These are phyloP conservation scores for Suhomyces wounanorum DNA, from an alignment of 1,139 yeast genomes.

Conservation along the genomic window DNA sequence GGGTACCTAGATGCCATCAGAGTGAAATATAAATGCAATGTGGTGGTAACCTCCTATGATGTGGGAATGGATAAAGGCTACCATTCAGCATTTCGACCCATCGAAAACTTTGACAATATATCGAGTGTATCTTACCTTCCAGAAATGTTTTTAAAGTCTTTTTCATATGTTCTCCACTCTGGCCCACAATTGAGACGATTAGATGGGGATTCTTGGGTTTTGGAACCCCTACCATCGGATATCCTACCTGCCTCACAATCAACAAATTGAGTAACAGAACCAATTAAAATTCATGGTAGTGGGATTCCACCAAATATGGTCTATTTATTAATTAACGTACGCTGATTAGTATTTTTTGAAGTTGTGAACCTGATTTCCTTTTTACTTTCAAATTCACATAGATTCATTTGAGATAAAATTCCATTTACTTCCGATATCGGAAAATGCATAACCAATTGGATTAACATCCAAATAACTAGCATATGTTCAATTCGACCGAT, in stretches of 20 bases:
- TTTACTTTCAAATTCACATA: too few relatives aligned
- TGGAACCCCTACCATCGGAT: not conserved
- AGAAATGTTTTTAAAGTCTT: slow-evolving; percentile 15
- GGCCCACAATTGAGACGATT: slow-evolving; percentile 2
- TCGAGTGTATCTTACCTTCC: slow-evolving; percentile 11
- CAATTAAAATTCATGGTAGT: too few relatives aligned
- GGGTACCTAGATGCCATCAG: slow-evolving; percentile 18
- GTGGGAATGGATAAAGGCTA: slow-evolving; percentile 34
- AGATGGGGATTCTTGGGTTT: not conserved
- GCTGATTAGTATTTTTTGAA: too few relatives aligned
- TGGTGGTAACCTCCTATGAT: slow-evolving; percentile 39
- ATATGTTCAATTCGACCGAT: too few relatives aligned
- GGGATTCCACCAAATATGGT: too few relatives aligned
- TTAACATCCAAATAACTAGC: too few relatives aligned
- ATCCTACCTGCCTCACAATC: not conserved
- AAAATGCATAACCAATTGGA: too few relatives aligned
- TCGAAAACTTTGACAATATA: slow-evolving; percentile 1
- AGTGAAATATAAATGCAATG: slow-evolving; percentile 29
- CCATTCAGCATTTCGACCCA: slow-evolving; percentile 16
- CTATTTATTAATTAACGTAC: too few relatives aligned
- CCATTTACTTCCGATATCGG: too few relatives aligned
- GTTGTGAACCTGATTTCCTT: too few relatives aligned
- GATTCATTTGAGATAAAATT: too few relatives aligned
- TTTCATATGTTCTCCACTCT: slow-evolving; percentile 21
- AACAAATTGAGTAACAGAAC: too few relatives aligned